Percentiles rank a stretch among this genome's conserved stretches.
phyloP scores from a whole-genome alignment of 371 early-diverging fungal species.

The Mucor plumbeus region DNA sequence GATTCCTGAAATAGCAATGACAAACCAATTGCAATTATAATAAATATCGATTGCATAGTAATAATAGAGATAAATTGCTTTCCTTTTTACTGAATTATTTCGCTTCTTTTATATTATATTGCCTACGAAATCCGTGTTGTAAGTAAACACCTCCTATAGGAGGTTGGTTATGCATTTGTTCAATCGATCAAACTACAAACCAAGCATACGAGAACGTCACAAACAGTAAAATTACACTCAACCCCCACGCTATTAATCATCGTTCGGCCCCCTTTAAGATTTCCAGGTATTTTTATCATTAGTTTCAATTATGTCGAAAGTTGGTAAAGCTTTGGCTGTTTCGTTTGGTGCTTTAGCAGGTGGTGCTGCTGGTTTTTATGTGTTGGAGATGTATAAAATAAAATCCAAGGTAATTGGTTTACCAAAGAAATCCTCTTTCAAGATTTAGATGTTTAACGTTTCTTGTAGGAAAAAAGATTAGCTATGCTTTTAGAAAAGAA shows the following conservation, averaged over 20 bases:
- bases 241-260: neutral
- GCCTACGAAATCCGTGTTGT: no score
- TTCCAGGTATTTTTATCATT: neutral
- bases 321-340: conserved; percentile 45
- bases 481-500: conserved; percentile 46
- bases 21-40: neutral
- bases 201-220: neutral
- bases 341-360: conserved; percentile 54
- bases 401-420: conserved; percentile 41
- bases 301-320: conserved; percentile 27
- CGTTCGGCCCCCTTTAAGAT: neutral
- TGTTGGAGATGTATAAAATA: conserved; percentile 55
- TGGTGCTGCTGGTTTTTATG: conserved; percentile 51
- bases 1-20: neutral
- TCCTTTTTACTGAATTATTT: no score
- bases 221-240: neutral
- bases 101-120: no score
- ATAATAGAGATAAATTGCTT: neutral
- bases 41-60: neutral
- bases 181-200: neutral
- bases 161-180: neutral
- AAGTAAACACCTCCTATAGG: neutral
- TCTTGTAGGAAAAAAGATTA: conserved; percentile 42
- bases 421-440: neutral
- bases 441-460: neutral